Conservation (phyloP, 495 filamentous ascomycete species). For the Penicillium crystallinum region DNA sequence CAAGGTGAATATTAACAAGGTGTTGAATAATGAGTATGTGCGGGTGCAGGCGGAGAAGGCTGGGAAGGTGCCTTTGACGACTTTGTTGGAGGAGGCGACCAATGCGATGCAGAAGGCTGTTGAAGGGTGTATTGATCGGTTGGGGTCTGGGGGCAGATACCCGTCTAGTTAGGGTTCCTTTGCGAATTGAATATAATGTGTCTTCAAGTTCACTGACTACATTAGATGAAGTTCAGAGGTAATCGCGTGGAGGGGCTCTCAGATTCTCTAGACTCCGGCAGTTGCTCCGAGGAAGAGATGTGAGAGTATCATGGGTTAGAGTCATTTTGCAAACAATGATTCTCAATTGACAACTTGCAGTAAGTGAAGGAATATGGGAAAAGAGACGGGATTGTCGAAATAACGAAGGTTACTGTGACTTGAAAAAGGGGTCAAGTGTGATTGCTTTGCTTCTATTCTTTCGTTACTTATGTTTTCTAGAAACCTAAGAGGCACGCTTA, state of each 20-base stretch:
- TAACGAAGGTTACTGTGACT: neutral
- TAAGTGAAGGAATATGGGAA: neutral
- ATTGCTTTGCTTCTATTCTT: neutral
- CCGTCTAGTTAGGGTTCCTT: constrained; percentile 11
- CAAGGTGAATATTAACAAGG: constrained; percentile 81
- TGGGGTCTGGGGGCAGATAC: constrained; percentile 60
- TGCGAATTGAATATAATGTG: too few species aligned
- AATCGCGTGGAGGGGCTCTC: too few species aligned
- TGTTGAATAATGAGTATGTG: constrained; percentile 68
- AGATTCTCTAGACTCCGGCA: too few species aligned
- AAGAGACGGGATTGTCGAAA: neutral
- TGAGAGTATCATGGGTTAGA: too few species aligned
- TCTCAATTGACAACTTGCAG: too few species aligned
- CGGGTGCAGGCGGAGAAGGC: constrained; percentile 61
- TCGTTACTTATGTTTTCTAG: neutral
- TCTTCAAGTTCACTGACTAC: too few species aligned
- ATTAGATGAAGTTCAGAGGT: too few species aligned
- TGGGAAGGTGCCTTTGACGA: constrained; percentile 60
- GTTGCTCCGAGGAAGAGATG: too few species aligned
- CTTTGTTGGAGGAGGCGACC: constrained; percentile 67
- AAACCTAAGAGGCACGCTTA: neutral
- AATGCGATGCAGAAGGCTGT: constrained; percentile 69
- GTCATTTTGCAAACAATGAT: too few species aligned
- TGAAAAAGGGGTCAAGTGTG: neutral
- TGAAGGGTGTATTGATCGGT: constrained; percentile 67